phyloP scores from a whole-genome alignment of 2,329 filamentous ascomycete species.

The Arachnopeziza araneosa region DNA sequence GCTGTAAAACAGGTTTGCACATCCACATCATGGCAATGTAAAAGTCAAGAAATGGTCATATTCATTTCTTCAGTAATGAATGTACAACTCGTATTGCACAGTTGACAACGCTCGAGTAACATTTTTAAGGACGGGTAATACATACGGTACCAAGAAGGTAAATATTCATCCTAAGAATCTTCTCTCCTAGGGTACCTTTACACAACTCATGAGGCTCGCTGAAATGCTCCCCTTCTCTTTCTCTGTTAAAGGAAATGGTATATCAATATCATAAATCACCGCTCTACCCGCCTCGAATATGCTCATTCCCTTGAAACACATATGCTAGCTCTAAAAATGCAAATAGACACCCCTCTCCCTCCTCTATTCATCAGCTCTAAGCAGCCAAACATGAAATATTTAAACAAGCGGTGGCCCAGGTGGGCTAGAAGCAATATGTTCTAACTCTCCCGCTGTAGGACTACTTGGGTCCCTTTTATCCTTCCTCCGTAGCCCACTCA shows the following conservation, averaged over 20 bases:
- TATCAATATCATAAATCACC: neutral
- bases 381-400: neutral
- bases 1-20: too few relatives aligned
- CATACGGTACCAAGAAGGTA: too few relatives aligned
- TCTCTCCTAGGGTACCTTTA: too few relatives aligned
- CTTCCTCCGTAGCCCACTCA: constrained; percentile 17
- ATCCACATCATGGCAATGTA: too few relatives aligned
- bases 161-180: too few relatives aligned
- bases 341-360: neutral
- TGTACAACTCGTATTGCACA: too few relatives aligned
- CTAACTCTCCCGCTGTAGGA: neutral
- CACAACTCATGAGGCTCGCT: neutral
- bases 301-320: neutral
- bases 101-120: too few relatives aligned
- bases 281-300: neutral
- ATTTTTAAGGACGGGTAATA: too few relatives aligned
- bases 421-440: neutral
- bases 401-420: neutral
- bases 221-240: neutral
- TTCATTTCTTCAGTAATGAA: too few relatives aligned
- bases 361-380: neutral
- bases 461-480: neutral
- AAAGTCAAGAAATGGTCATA: too few relatives aligned
- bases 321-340: neutral
- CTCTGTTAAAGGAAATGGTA: neutral